Evolutionary conservation across 2,329 filamentous ascomycete species (phyloP).

Genomic region (Aspergillus fijiensis): DNA sequence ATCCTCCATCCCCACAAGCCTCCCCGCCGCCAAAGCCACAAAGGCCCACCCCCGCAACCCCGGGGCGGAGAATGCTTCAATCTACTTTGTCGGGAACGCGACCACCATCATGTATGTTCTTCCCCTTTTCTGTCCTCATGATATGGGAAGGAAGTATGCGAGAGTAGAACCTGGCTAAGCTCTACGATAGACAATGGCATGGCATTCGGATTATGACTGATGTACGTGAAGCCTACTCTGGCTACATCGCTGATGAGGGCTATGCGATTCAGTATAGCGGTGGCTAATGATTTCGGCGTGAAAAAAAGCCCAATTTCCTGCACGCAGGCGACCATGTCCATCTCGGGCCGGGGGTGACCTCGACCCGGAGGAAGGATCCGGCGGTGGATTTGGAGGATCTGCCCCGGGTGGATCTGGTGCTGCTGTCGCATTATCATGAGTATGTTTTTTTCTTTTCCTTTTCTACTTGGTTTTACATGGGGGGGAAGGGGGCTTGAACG

Average conservation of each 20-base stretch:
- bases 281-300: no score
- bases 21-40: constrained; percentile 47
- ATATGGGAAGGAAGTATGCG: background rate
- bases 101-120: constrained; percentile 35
- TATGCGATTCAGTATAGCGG: no score
- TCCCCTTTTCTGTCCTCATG: background rate
- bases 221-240: constrained; percentile 15
- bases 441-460: constrained; percentile 14
- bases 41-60: constrained; percentile 43
- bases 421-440: constrained; percentile 66
- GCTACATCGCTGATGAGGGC: no score
- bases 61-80: constrained; percentile 36
- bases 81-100: constrained; percentile 43
- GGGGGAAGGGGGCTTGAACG: background rate
- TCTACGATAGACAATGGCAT: constrained; percentile 37
- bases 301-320: constrained; percentile 60
- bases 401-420: constrained; percentile 59
- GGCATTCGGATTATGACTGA: constrained; percentile 44
- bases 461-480: background rate
- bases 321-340: constrained; percentile 66
- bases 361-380: constrained; percentile 57
- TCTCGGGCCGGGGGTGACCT: constrained; percentile 62
- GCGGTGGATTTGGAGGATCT: constrained; percentile 60
- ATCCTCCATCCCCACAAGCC: constrained; percentile 27
- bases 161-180: background rate